These are phyloP conservation scores for Psidium guajava DNA, from an alignment of 345 rosid species.

Conservation along the genomic window DNA sequence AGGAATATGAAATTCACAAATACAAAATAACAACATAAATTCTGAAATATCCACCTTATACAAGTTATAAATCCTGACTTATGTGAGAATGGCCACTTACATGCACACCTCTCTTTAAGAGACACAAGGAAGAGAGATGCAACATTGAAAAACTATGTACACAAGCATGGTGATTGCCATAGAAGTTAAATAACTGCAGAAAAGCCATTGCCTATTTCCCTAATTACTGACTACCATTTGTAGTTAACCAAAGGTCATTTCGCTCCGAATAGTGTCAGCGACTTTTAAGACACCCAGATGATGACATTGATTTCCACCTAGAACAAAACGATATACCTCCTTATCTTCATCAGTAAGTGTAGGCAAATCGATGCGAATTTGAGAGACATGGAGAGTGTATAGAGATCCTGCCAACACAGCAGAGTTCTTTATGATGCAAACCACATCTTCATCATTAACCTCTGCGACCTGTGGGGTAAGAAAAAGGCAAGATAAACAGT, in stretches of 20 bases:
- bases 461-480: constrained; percentile 30
- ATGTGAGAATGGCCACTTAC: background rate
- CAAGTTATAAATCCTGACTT: background rate
- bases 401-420: constrained; percentile 42
- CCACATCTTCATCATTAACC: constrained; percentile 50
- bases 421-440: constrained; percentile 56
- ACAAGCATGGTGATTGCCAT: background rate
- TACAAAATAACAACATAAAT: background rate
- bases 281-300: background rate
- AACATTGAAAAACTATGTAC: background rate
- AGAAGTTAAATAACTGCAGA: background rate
- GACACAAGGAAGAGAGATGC: background rate
- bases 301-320: background rate
- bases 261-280: background rate
- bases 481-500: background rate
- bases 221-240: background rate
- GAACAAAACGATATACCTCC: constrained; percentile 22
- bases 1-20: background rate
- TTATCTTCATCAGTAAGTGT: constrained; percentile 54
- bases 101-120: background rate
- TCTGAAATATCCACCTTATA: background rate
- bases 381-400: constrained; percentile 63
- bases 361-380: constrained; percentile 50
- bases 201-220: background rate
- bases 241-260: background rate